Conservation (phyloP, 1,284 basidiomycete species). For the Pascua sp. region DNA sequence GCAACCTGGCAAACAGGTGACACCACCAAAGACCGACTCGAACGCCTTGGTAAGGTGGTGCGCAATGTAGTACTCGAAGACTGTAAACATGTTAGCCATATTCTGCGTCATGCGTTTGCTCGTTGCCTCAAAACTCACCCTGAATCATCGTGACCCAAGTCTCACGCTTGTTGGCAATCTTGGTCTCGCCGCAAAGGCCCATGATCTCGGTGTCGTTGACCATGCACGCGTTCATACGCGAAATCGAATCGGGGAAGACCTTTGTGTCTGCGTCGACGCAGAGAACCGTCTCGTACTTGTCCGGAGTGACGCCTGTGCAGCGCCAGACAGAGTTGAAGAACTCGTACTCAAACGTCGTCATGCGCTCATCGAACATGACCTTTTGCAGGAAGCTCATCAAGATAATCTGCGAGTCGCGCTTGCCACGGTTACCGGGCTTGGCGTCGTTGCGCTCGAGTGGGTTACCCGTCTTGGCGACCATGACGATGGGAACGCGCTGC, state of each 20-base stretch:
- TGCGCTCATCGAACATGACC: constrained; percentile 98
- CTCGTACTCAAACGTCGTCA: constrained; percentile 99
- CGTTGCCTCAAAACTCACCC: constrained; percentile 56
- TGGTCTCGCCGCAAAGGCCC: constrained; percentile 98
- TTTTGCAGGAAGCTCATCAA: constrained; percentile 97
- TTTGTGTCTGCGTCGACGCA: constrained; percentile 99
- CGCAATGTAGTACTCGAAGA: constrained; percentile 99
- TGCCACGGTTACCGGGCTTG: constrained; percentile 97
- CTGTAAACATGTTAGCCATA: constrained; percentile 49
- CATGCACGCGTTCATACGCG: constrained; percentile 90
- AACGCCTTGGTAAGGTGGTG: constrained; percentile 99
- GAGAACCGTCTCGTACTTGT: constrained; percentile 91
- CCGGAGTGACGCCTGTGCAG: constrained; percentile 90
- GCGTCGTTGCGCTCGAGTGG: constrained; percentile 79
- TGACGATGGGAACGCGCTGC: constrained; percentile 90
- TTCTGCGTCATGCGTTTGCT: neutral
- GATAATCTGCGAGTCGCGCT: constrained; percentile 96
- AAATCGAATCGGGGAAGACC: constrained; percentile 90
- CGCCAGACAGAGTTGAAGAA: constrained; percentile 98
- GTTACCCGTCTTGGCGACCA: constrained; percentile 93
- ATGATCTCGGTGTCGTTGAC: constrained; percentile 94
- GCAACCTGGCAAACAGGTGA: constrained; percentile 97
- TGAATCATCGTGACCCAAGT: constrained; percentile 95
- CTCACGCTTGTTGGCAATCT: constrained; percentile 97
- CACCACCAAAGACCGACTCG: constrained; percentile 99